Conservation (phyloP, 805 yeast species). For the Candida suzukii region DNA sequence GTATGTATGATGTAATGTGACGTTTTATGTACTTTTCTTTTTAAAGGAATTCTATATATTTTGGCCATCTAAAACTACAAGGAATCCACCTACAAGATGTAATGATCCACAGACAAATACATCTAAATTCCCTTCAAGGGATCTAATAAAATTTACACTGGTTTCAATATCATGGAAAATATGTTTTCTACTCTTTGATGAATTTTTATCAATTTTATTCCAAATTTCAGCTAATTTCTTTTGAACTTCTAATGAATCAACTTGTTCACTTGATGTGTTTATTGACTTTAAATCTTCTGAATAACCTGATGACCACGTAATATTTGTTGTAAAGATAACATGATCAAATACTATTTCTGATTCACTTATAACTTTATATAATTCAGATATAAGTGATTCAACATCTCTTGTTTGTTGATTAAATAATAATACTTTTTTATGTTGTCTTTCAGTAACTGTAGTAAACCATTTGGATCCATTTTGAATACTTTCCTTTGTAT, state of each 20-base stretch:
- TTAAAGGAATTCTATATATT: no score
- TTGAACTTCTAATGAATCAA: slow-evolving; percentile 79
- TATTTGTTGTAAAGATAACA: slow-evolving; percentile 82
- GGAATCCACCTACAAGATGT: slow-evolving; percentile 89
- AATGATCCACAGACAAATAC: slow-evolving; percentile 92
- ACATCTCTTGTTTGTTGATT: slow-evolving; percentile 95
- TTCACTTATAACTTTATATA: slow-evolving; percentile 37
- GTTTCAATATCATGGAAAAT: slow-evolving; percentile 74
- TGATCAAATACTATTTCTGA: slow-evolving; percentile 51
- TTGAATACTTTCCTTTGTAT: slow-evolving; percentile 77
- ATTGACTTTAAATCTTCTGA: slow-evolving; percentile 78
- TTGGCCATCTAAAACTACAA: slow-evolving; percentile 67
- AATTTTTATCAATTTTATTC: slow-evolving; percentile 44
- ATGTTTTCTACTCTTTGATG: slow-evolving; percentile 26
- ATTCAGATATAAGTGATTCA: slow-evolving; percentile 46
- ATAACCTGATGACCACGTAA: slow-evolving; percentile 87
- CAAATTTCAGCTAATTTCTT: slow-evolving; percentile 66
- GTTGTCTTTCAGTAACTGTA: slow-evolving; percentile 24
- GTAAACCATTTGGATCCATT: slow-evolving; percentile 82
- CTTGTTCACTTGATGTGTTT: slow-evolving; percentile 72
- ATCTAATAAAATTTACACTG: slow-evolving; percentile 48
- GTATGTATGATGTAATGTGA: neutral
- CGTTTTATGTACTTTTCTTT: no score
- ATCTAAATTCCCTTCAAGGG: slow-evolving; percentile 44
- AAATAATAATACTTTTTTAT: slow-evolving; percentile 55